Percentiles rank a stretch among this genome's conserved stretches.
Conservation (phyloP, 495 filamentous ascomycete genomes). For the Daldinia caldariorum region DNA sequence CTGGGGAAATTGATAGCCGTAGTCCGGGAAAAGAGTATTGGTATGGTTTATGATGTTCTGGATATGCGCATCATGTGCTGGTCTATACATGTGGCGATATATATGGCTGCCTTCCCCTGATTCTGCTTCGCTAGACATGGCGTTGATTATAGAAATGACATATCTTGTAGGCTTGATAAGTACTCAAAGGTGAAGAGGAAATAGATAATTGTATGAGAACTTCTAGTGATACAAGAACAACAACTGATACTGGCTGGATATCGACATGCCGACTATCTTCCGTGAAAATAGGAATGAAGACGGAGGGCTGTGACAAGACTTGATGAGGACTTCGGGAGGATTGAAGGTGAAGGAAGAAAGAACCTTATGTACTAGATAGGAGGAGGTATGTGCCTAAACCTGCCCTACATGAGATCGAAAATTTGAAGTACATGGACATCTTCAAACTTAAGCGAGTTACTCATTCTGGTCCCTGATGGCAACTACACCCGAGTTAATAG, state of each 20-base stretch:
- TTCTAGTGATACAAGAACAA: background rate
- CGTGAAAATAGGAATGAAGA: background rate
- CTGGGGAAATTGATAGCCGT: slow-evolving; percentile 15
- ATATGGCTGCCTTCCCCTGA: slow-evolving; percentile 19
- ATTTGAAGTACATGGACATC: background rate
- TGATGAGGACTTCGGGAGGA: background rate
- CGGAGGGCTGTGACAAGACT: background rate
- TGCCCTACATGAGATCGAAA: no score
- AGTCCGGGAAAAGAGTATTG: slow-evolving; percentile 34
- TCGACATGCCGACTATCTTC: background rate
- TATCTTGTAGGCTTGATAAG: background rate
- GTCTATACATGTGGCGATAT: slow-evolving; percentile 25
- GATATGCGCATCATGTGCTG: slow-evolving; percentile 38
- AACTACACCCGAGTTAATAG: slow-evolving; percentile 21
- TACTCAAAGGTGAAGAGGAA: background rate
- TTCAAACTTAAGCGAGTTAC: background rate
- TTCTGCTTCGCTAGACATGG: slow-evolving; percentile 26
- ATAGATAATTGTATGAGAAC: background rate
- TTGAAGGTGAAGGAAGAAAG: background rate
- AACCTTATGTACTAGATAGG: no score
- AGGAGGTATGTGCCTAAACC: background rate
- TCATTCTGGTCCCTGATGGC: background rate
- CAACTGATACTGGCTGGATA: background rate
- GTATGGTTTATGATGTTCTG: slow-evolving; percentile 47
- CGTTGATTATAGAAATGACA: background rate